Evolutionary conservation across 129 eudicot genomes (phyloP), one percentile per base, ranked within the genome.

Genomic region (Flaveria robusta): DNA sequence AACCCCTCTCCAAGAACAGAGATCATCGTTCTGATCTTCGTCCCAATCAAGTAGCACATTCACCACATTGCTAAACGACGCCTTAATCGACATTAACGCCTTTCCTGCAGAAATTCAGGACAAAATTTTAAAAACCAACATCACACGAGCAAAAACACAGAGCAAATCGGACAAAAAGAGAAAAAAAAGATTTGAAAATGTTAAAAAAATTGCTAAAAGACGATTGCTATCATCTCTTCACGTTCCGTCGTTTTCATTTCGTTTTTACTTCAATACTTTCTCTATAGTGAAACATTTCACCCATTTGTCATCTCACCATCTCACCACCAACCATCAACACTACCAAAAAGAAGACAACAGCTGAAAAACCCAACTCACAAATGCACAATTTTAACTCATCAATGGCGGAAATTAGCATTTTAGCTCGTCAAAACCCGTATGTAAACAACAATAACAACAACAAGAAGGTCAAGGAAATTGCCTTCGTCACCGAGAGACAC

Each of bases 1-100:
- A 14, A 92, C 78, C 24, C 97, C 97, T 63, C 92, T 77, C 97
- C 97, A 92, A 0, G 92, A 87, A 65, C 97, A 92, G 34, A 85
- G 85, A 71, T 89, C 97, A 24, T 79, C 91, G 69, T 85, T 82
- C 66, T 85, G 92, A 68, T 76, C 92, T 46, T 83, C 87, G 72
- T 89, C 92, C 97, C 97, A 92, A 74, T 92, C 91, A 51, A 85
- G 76, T 19, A 92, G 66, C 73, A 83, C 86, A 81, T 92, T 92
- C 13, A 76, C 96, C 1, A 85, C 92, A 9, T 92, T 84, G 77
- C 92, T 85, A 55, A 92, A 92, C 16, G 97, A 91, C n/a, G 90
- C 87, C 70, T 91, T 91, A 0, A 91, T 85, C 2, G 92, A 46
- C 92, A 88, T 85, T 49, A 91, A 74, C 19, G 91, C 91, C 72